A percentile compares a stretch with the other conserved stretches of the same genome.
Evolutionary conservation across 768 basidiomycete genomes (phyloP).

Genomic region (Podaxis pistillaris): DNA sequence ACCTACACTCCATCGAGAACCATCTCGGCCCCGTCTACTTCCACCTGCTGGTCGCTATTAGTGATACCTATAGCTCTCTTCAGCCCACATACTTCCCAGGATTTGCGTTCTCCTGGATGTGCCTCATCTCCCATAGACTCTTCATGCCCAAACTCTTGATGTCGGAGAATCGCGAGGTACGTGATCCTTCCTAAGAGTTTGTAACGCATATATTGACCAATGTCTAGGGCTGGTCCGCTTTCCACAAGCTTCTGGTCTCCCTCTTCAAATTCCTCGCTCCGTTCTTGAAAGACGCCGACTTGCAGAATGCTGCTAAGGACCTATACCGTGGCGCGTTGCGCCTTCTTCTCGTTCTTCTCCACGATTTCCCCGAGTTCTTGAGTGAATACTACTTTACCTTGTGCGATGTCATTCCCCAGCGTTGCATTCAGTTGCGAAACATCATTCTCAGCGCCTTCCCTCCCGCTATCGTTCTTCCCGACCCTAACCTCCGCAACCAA

Average conservation of each 20-base stretch:
- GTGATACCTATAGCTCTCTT: conserved; percentile 93
- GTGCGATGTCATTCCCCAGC: conserved; percentile 88
- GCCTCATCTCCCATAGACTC: conserved; percentile 89
- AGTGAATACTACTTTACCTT: conserved; percentile 96
- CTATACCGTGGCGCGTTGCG: conserved; percentile 90
- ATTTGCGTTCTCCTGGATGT: conserved; percentile 98
- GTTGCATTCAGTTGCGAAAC: conserved; percentile 95
- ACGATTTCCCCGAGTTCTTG: conserved; percentile 98
- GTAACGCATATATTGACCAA: conserved; percentile 8
- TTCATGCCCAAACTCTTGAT: conserved; percentile 96
- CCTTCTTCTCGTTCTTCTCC: conserved; percentile 89
- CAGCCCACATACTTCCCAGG: conserved; percentile 97
- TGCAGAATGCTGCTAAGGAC: conserved; percentile 78
- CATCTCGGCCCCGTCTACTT: conserved; percentile 89
- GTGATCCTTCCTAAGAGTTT: conserved; percentile 5
- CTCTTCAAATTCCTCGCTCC: conserved; percentile 94
- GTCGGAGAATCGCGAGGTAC: conserved; percentile 85
- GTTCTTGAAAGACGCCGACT: conserved; percentile 80
- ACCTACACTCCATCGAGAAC: conserved; percentile 82
- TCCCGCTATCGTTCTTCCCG: conserved; percentile 72
- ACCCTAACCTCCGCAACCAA: conserved; percentile 77
- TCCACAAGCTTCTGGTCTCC: conserved; percentile 91
- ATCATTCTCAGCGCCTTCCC: conserved; percentile 97
- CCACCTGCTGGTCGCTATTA: conserved; percentile 82
- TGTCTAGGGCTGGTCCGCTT: conserved; percentile 85